These are phyloP conservation scores for Jatropha podagrica DNA, from an alignment of 441 rosid species.

Conservation along the genomic window DNA sequence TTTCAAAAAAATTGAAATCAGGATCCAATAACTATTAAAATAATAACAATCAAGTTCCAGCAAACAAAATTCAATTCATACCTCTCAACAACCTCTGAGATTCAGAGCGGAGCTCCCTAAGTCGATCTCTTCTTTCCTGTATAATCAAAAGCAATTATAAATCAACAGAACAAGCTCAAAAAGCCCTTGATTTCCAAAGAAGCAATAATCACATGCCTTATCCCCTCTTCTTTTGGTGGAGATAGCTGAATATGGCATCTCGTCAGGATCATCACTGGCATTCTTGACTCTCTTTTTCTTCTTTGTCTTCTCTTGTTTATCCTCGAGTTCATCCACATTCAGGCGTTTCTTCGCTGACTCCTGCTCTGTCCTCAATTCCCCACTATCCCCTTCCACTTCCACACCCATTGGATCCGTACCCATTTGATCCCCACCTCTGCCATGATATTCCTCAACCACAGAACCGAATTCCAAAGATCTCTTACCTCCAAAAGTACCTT, in stretches of 20 bases:
- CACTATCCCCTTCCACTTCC: constrained; percentile 9
- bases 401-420: constrained; percentile 15
- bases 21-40: background rate
- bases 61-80: constrained; percentile 13
- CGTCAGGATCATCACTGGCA: constrained; percentile 39
- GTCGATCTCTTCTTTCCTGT: constrained; percentile 67
- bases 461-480: constrained; percentile 52
- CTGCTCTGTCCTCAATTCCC: constrained; percentile 18
- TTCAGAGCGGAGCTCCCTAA: constrained; percentile 67
- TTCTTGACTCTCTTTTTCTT: constrained; percentile 39
- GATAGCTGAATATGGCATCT: constrained; percentile 30
- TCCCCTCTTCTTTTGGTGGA: constrained; percentile 45
- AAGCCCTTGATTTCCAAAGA: background rate
- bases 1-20: background rate
- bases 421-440: constrained; percentile 18
- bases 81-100: constrained; percentile 94
- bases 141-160: constrained; percentile 15
- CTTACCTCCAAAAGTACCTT: constrained; percentile 32
- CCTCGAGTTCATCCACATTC: constrained; percentile 19
- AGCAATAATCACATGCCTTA: constrained; percentile 40
- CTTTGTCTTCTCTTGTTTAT: constrained; percentile 32
- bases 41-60: background rate
- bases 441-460: constrained; percentile 31
- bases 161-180: background rate
- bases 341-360: constrained; percentile 22